Evolutionary conservation across 1,284 basidiomycete species (phyloP), one percentile per base, ranked within the genome.

Genomic region (Sporisorium sorghi): DNA sequence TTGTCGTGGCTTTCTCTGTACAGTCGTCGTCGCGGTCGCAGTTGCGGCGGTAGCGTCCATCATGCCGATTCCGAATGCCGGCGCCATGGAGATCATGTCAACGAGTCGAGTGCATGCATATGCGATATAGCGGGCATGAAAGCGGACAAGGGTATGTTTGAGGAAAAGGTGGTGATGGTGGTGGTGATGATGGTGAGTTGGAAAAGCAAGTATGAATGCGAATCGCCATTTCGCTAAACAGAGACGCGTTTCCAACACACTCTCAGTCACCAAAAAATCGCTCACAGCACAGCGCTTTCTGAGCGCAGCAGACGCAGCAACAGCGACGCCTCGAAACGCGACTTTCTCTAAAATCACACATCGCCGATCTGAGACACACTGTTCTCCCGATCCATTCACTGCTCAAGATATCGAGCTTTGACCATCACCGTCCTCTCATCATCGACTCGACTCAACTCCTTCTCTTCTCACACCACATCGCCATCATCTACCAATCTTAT

Each of bases 161-260:
- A 11, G 28, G 30, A 28, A 9, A 24, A 28, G 40, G 19, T 14
- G 51, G 9, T 40, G 59, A 23, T 56, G 59, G 26, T 48, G 54
- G 47, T 50, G 17, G 21, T 17, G 24, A 7, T 17, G 33, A 28
- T 11, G 37, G n/a, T 44, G 44, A 21, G 33, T 30, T 46, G 51
- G 28, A 26, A 24, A n/a, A n/a, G 35, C 8, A 5, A 19, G 23
- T 23, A 5, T 35, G 21, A 37, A 33, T 14, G 43, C 15, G 33
- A 24, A n/a, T 46, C 19, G 23, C 17, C 26, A 9, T 15, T 30
- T 15, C 21, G 3, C 30, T 19, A 44, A 48, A n/a, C n/a, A n/a
- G 17, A 49, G 53, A 63, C 54, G 54, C 60, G 60, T 63, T 52
- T 52, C 51, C 26, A 42, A 52, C n/a, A 26, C 21, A n/a, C n/a